phyloP scores from a whole-genome alignment of 2,329 filamentous ascomycete genomes.

The Ceratocystis colombiana region DNA sequence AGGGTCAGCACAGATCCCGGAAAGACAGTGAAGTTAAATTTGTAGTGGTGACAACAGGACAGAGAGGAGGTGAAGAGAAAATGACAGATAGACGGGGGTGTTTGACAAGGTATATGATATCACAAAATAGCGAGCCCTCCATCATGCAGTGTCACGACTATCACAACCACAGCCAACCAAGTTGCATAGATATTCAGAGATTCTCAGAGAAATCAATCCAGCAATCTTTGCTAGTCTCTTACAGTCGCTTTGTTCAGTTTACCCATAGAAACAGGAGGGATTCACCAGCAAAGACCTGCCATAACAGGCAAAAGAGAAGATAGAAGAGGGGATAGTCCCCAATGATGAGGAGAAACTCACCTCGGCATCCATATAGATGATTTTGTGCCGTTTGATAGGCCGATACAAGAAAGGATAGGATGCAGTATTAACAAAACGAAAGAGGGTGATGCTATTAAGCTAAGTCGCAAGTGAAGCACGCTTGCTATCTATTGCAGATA shows the following conservation, averaged over 20 bases:
- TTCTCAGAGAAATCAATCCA: too few species aligned
- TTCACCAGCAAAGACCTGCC: too few species aligned
- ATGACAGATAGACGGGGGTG: background rate
- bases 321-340: background rate
- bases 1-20: too few species aligned
- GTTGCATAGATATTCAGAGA: too few species aligned
- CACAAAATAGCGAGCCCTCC: background rate
- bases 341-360: slow-evolving; percentile 19
- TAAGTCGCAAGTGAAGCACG: slow-evolving; percentile 1
- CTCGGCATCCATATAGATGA: slow-evolving; percentile 25
- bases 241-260: too few species aligned
- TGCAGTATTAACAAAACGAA: background rate
- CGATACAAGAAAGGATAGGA: background rate
- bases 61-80: background rate
- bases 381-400: slow-evolving; percentile 15
- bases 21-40: too few species aligned
- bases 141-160: background rate
- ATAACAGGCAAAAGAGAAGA: background rate
- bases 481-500: background rate
- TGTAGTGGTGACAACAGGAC: background rate
- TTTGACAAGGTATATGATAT: background rate
- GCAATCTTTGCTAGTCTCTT: background rate
- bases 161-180: too few species aligned
- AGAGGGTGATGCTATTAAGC: background rate
- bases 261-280: too few species aligned